Conservation (phyloP, 1,284 basidiomycete genomes). For the Hemileia vastatrix region DNA sequence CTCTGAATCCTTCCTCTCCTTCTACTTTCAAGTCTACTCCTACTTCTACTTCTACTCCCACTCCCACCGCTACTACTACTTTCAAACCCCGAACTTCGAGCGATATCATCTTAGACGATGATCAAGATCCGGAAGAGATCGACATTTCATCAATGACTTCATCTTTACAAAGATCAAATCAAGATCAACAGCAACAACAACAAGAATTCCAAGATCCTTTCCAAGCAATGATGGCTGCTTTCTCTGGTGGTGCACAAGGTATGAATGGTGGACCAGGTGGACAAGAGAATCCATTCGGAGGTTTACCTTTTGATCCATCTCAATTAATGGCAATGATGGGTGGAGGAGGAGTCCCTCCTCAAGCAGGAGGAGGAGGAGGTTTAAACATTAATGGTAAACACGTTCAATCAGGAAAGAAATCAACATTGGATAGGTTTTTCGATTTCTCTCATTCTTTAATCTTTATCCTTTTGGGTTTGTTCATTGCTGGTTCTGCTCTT, state of each 20-base stretch:
- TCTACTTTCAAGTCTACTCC: background rate
- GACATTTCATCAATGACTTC: constrained; percentile 27
- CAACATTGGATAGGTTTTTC: constrained; percentile 10
- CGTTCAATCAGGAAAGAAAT: background rate
- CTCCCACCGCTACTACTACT: background rate
- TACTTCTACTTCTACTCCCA: too few relatives aligned
- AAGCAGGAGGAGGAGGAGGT: constrained; percentile 6
- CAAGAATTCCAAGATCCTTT: constrained; percentile 20
- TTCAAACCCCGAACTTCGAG: background rate
- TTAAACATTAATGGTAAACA: background rate
- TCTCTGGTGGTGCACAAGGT: constrained; percentile 1
- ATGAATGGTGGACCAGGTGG: background rate
- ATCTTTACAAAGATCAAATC: constrained; percentile 1
- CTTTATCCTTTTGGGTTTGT: constrained; percentile 9
- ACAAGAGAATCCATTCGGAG: background rate
- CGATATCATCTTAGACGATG: constrained; percentile 10
- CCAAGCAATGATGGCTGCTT: constrained; percentile 8
- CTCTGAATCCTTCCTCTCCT: background rate
- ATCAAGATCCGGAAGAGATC: constrained; percentile 35
- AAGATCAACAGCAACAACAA: background rate
- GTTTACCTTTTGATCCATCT: constrained; percentile 4
- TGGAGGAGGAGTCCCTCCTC: constrained; percentile 6
- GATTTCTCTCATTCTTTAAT: constrained; percentile 10
- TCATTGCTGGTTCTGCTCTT: background rate
- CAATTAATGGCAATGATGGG: constrained; percentile 7